phyloP scores from a whole-genome alignment of 2,329 filamentous ascomycete genomes.

The Penicillium frequentans region DNA sequence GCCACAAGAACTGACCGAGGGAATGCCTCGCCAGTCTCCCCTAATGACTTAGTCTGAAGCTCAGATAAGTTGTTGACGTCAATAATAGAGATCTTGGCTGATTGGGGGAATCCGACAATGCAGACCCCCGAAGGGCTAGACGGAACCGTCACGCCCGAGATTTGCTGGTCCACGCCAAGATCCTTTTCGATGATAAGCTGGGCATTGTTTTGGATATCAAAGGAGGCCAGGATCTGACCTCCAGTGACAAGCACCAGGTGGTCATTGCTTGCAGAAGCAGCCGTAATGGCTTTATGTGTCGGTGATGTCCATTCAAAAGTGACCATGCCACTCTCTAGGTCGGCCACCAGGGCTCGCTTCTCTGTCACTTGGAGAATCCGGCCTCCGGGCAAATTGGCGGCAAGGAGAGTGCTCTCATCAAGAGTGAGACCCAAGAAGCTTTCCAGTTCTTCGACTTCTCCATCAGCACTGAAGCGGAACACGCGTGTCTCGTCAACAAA shows the following conservation, averaged over 20 bases:
- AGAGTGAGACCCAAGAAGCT: slow-evolving; percentile 69
- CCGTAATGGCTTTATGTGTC: slow-evolving; percentile 63
- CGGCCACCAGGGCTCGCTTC: slow-evolving; percentile 60
- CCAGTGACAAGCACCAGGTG: slow-evolving; percentile 73
- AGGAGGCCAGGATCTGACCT: slow-evolving; percentile 69
- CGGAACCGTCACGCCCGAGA: slow-evolving; percentile 81
- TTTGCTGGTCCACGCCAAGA: slow-evolving; percentile 68
- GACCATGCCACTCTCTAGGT: slow-evolving; percentile 52
- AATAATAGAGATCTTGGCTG: slow-evolving; percentile 75
- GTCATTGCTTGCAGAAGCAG: slow-evolving; percentile 70
- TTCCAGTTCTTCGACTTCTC: slow-evolving; percentile 84
- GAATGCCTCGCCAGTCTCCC: slow-evolving; percentile 69
- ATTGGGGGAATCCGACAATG: slow-evolving; percentile 84
- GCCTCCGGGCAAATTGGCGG: slow-evolving; percentile 62
- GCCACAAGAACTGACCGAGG: slow-evolving; percentile 80
- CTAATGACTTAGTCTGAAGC: slow-evolving; percentile 64
- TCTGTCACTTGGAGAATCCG: slow-evolving; percentile 76
- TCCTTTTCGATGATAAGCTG: slow-evolving; percentile 59
- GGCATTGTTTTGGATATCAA: slow-evolving; percentile 63
- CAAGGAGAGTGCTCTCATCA: slow-evolving; percentile 70
- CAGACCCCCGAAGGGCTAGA: slow-evolving; percentile 64
- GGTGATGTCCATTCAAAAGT: slow-evolving; percentile 49
- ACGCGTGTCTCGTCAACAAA: slow-evolving; percentile 81
- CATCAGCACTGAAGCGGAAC: slow-evolving; percentile 72
- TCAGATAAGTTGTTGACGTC: slow-evolving; percentile 66